A percentile compares a stretch with the other conserved stretches of the same genome.
phyloP scores from a whole-genome alignment of 108 stramenopile species.

The Nitzschia sp. region DNA sequence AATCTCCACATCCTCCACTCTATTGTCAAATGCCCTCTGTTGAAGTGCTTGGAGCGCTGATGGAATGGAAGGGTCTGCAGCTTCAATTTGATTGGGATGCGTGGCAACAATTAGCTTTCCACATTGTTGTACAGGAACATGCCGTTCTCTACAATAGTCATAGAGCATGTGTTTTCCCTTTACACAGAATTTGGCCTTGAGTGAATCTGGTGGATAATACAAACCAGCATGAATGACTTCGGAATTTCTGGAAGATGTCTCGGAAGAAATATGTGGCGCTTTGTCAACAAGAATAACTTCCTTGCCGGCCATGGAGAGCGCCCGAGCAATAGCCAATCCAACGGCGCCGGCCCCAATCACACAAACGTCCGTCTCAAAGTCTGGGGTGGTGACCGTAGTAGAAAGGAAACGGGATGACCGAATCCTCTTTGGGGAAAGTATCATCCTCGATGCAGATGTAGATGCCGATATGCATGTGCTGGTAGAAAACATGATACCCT shows the following conservation, averaged over 20 bases:
- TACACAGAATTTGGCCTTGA: conserved; percentile 78
- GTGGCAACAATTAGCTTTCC: conserved; percentile 86
- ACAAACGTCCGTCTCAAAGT: conserved; percentile 58
- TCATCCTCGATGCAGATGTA: too few species aligned
- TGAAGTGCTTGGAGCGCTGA: not conserved
- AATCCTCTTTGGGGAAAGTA: too few species aligned
- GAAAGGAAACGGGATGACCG: too few species aligned
- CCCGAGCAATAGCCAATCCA: conserved; percentile 69
- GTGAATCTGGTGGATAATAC: conserved; percentile 63
- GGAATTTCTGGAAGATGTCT: conserved; percentile 78
- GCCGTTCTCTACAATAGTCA: conserved; percentile 61
- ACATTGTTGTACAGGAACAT: conserved; percentile 46
- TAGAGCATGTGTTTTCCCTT: conserved; percentile 70
- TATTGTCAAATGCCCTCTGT: conserved; percentile 44
- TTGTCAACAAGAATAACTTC: conserved; percentile 79
- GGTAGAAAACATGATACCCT: too few species aligned
- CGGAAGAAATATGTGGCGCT: conserved; percentile 46
- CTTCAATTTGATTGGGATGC: conserved; percentile 36
- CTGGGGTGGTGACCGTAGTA: not conserved
- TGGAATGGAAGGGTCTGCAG: conserved; percentile 6
- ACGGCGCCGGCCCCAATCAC: conserved; percentile 85
- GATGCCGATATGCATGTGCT: too few species aligned
- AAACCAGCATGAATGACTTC: conserved; percentile 89
- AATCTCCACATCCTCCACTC: conserved; percentile 57
- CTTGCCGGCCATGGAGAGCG: conserved; percentile 53